Evolutionary conservation across 805 yeast species (phyloP).

Genomic region (Danielozyma ontarioensis): DNA sequence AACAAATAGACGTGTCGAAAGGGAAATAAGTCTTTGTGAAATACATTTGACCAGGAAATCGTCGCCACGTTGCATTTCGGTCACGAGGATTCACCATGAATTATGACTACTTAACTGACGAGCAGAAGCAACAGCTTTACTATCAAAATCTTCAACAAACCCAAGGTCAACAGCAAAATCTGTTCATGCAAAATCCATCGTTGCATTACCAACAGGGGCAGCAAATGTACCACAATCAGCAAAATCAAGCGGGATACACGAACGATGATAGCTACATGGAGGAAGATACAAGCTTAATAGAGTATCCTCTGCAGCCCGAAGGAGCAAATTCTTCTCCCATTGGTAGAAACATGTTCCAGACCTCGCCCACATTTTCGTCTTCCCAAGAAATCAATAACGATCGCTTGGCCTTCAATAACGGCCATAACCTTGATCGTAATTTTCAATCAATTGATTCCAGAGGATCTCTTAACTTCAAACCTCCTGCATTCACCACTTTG

Average conservation of each 20-base stretch:
- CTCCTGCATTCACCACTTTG: slow-evolving; percentile 38
- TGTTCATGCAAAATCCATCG: too few relatives aligned
- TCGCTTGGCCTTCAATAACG: slow-evolving; percentile 2
- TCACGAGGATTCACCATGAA: too few relatives aligned
- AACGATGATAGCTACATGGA: slow-evolving; percentile 34
- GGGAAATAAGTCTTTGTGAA: too few relatives aligned
- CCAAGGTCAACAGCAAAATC: slow-evolving; percentile 11
- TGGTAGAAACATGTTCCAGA: slow-evolving; percentile 13
- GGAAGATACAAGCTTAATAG: slow-evolving; percentile 25
- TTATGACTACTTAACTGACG: slow-evolving; percentile 24
- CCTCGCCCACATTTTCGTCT: slow-evolving; percentile 19
- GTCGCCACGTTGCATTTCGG: too few relatives aligned
- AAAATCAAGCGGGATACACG: slow-evolving; percentile 1
- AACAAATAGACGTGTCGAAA: too few relatives aligned
- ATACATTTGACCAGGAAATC: too few relatives aligned
- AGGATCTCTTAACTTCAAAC: slow-evolving; percentile 27
- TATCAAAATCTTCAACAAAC: slow-evolving; percentile 18
- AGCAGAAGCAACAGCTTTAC: slow-evolving; percentile 26
- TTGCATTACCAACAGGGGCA: slow-evolving; percentile 7
- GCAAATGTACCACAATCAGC: slow-evolving; percentile 4
- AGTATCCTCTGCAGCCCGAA: not conserved
- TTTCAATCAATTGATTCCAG: slow-evolving; percentile 35
- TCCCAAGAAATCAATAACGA: slow-evolving; percentile 9
- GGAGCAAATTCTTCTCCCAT: slow-evolving; percentile 5
- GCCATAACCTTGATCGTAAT: slow-evolving; percentile 15